Percentiles rank a stretch among this genome's conserved stretches.
Conservation (phyloP, 2,329 filamentous ascomycete genomes). For the Colletotrichum lindemuthianum region DNA sequence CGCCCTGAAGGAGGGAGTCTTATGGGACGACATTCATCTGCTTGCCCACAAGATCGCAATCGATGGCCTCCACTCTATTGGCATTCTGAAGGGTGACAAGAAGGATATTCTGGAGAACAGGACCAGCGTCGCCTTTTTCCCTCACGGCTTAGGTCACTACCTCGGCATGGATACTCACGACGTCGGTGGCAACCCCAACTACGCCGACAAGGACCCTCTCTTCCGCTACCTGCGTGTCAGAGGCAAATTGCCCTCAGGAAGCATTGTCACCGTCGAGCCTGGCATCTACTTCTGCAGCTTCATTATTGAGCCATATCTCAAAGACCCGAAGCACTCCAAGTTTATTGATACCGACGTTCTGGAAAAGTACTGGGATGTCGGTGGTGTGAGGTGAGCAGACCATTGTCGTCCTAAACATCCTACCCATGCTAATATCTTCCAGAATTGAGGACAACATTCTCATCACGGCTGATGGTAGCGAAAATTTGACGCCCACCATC, state of each 20-base stretch:
- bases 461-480: conserved; percentile 73
- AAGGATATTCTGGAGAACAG: conserved; percentile 80
- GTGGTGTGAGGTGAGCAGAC: conserved; percentile 71
- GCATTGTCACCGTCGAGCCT: conserved; percentile 94
- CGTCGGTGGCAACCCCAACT: conserved; percentile 81
- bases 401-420: neutral
- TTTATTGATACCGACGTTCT: conserved; percentile 81
- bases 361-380: conserved; percentile 83
- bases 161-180: conserved; percentile 95
- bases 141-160: conserved; percentile 91
- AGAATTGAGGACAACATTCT: conserved; percentile 77
- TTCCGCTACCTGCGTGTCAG: conserved; percentile 89
- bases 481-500: conserved; percentile 77
- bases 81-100: conserved; percentile 74
- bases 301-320: conserved; percentile 83
- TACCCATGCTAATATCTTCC: conserved; percentile 37
- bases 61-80: conserved; percentile 78
- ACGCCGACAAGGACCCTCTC: conserved; percentile 81
- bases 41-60: conserved; percentile 85
- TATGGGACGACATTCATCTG: conserved; percentile 85
- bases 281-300: conserved; percentile 94
- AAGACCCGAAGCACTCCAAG: conserved; percentile 75
- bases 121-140: conserved; percentile 91
- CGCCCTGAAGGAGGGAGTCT: conserved; percentile 76
- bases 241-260: conserved; percentile 75